Base-by-base conservation (phyloP, 129 eudicot species). In the Ambrosia artemisiifolia region DNA sequence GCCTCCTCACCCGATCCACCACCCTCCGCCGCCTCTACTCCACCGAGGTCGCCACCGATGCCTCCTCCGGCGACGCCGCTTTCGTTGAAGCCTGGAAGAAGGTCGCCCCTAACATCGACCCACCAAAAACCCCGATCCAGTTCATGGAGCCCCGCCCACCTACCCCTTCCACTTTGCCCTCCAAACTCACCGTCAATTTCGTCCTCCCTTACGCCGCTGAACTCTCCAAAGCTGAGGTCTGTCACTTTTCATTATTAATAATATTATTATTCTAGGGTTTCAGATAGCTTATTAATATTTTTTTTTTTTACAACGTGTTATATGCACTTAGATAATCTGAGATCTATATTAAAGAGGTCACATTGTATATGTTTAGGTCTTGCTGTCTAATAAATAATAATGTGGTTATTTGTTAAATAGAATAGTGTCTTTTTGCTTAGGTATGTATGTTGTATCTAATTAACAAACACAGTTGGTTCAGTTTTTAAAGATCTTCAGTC, bases 111-210 rank as follows among this genome's bases (percentile, higher is more conserved):
- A 84, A 80, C 77, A 71, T 88, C 11, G 97, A 91, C 5, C 93
- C 97, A 30, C 97, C 97, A 11, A 82, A 82, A 63, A 88, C 95
- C 3, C 92, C 97, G n/a, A 67, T 77, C 32, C 69, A 87, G 36
- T 91, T 53, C 70, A 83, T 80, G 88, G 67, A 74, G 6, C 76
- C 96, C 33, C 92, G 97, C 2, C 92, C 95, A 2, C 78, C 88
- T 14, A 76, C 97, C 2, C 86, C 88, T 24, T 67, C 91, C 60
- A 50, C 87, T 13, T 86, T 92, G 43, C 97, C 97, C 5, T 28
- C 95, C 6, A 91, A 91, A 64, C 84, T 91, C 72, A 88, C 92
- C 3, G 83, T 91, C 69, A 91, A 91, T 78, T 86, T 91, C 65
- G 84, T 87, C 57, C 89, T 88, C n/a, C 95, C 90, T 0, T 86